Base-by-base conservation (phyloP, 352 stramenopile species). In the Globisporangium takayamanum region DNA sequence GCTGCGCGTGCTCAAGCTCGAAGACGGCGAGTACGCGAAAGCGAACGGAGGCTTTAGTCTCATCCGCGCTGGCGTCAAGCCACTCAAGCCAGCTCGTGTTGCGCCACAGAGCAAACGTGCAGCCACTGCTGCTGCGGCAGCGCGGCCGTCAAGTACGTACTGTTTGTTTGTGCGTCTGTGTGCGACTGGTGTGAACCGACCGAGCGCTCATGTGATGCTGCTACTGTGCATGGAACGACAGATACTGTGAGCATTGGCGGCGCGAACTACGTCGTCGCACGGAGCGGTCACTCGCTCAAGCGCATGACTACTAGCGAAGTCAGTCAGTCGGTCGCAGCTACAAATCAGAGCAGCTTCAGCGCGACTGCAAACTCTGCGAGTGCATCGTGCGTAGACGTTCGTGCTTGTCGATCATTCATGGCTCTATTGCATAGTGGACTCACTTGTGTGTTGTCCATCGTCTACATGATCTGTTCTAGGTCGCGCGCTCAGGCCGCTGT, bases 1-100 rank as follows among this genome's bases (percentile, higher is more conserved):
- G 62, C 54, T 78, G 41, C 74, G 78, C 55, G 57, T 87, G 53
- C 60, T 90, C 6, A 67, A 67, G 15, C 53, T 92, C 14, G 76
- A 88, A 51, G 82, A 88, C 36, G 78, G 82, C 18, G 76, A 86
- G 61, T 92, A 90, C 60, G 59, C 74, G n/a, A 92, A 89, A 55
- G 76, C 70, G 0, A 84, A 82, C 45, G 80, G 78, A 51, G 82
- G 82, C 18, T 90, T 88, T 55, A 85, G 74, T 62, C 77, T 92
- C 54, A 66, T 89, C 12, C 78, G 82, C 5, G 70, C 78, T 1
- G 78, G 72, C 28, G 67, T 80, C 15, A 82, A 78, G 56, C 80
- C 57, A 20, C 65, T 54, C 8, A 70, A 64, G 46, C 46, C 56
- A 1, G 42, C 44, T 8, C 18, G 46, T 8, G 26, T 22, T 39